Conservation (phyloP, 352 stramenopile genomes). For the Pythium phragmitis region DNA sequence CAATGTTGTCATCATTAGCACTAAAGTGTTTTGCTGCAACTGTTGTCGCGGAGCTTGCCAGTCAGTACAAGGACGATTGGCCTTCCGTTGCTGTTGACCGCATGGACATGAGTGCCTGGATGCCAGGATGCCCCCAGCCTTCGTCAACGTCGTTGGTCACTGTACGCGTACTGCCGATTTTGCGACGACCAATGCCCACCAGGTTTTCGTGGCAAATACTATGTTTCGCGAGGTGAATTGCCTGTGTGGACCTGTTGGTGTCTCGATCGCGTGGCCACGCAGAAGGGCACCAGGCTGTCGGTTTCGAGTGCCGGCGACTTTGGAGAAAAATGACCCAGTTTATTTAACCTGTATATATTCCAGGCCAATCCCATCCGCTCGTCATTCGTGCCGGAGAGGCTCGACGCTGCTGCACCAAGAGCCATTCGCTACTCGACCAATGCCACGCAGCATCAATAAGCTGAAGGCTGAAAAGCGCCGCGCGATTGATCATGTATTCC, state of each 20-base stretch:
- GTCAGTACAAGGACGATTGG: too few species aligned
- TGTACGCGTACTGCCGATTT: too few species aligned
- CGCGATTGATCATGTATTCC: background rate
- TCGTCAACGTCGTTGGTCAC: too few species aligned
- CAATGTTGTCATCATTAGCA: too few species aligned
- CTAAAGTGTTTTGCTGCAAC: too few species aligned
- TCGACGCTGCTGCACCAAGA: background rate
- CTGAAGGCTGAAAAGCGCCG: background rate
- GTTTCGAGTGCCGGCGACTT: background rate
- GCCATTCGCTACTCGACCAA: conserved; percentile 2
- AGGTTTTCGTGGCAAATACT: too few species aligned
- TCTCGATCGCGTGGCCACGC: background rate
- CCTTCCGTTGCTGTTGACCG: too few species aligned
- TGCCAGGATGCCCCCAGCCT: too few species aligned
- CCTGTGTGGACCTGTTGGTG: background rate
- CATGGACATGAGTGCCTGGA: too few species aligned
- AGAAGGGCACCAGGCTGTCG: background rate
- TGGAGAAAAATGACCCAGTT: conserved; percentile 35
- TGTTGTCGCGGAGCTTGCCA: too few species aligned
- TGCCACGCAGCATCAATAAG: background rate
- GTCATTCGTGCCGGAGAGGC: conserved; percentile 15
- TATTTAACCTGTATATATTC: conserved; percentile 34
- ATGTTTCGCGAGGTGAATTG: background rate
- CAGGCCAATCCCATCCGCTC: conserved; percentile 29
- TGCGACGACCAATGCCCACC: too few species aligned